Base-by-base conservation (phyloP, 495 filamentous ascomycete species). In the Rhizodiscina lignyota region DNA sequence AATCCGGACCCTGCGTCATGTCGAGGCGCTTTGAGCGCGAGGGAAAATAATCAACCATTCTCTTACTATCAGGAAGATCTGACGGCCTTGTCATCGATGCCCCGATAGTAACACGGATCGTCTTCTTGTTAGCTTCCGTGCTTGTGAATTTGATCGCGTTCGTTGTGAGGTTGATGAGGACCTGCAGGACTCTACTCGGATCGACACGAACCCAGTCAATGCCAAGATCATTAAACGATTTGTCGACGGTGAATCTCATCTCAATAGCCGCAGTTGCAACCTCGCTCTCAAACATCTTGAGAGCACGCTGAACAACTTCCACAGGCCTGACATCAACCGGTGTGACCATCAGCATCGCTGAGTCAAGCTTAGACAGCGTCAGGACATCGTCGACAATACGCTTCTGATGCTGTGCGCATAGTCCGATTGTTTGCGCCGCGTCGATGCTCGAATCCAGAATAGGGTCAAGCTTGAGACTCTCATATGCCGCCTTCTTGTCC, bases 301-400 rank as follows among this genome's bases (percentile, higher is more conserved):
- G 44, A 1, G 80, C 71, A 3, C 66, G 62, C 38, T 77, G 66
- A 2, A 85, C 67, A 15, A 85, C 70, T 17, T 57, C 53, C 33
- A 74, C 54, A 2, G 84, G 83, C 46, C 79, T 66, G 1, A 75
- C 67, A 33, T 68, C 68, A 20, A 70, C 67, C 12, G 77, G 79
- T 5, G 74, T 69, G 17, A 87, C 67, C 11, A 72, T 62, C 2
- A 87, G 55, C 41, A 83, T 57, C 12, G 5, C 17, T 5, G 75
- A 81, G 40, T 91, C 83, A n/a, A 92, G 62, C 45, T 91, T 92
- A 2, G 77, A 83, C 38, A 82, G 68, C 2, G 74, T 79, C 30
- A 87, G 58, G 10, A 87, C 73, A 45, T 85, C 79, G 45, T 85
- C 77, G 3, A 86, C 72, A 28, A 89, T 84, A 6, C 78, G 63